Percentiles rank a stretch among this genome's conserved stretches.
These are phyloP conservation scores for Truncatella angustata DNA, from an alignment of 2,329 filamentous ascomycete species.

Conservation along the genomic window DNA sequence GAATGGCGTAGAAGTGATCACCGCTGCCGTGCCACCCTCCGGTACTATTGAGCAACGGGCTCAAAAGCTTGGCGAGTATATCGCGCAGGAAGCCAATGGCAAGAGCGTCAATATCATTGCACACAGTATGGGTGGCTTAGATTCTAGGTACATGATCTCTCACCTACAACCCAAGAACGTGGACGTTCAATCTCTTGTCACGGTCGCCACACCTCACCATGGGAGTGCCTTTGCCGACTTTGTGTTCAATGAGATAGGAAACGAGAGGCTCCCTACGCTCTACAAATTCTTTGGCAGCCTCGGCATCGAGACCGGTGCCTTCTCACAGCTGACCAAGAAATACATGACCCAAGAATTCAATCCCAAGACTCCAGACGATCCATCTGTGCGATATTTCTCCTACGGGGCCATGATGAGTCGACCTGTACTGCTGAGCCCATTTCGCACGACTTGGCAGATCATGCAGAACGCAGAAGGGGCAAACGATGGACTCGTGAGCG, in stretches of 20 bases:
- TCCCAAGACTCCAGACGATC: slow-evolving; percentile 50
- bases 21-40: slow-evolving; percentile 60
- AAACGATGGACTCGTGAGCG: slow-evolving; percentile 68
- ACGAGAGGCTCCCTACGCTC: slow-evolving; percentile 49
- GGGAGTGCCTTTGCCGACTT: slow-evolving; percentile 57
- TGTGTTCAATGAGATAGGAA: slow-evolving; percentile 45
- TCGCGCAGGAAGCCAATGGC: slow-evolving; percentile 43
- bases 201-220: slow-evolving; percentile 54
- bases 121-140: slow-evolving; percentile 67
- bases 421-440: slow-evolving; percentile 64
- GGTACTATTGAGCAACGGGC: slow-evolving; percentile 61
- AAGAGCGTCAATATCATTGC: slow-evolving; percentile 73
- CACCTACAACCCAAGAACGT: slow-evolving; percentile 46
- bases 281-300: slow-evolving; percentile 49
- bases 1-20: slow-evolving; percentile 55
- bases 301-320: slow-evolving; percentile 58
- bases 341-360: slow-evolving; percentile 63
- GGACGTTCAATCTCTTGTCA: slow-evolving; percentile 50
- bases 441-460: slow-evolving; percentile 51
- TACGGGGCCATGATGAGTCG: slow-evolving; percentile 53
- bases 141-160: slow-evolving; percentile 65
- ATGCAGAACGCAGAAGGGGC: slow-evolving; percentile 52
- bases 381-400: slow-evolving; percentile 57
- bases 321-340: slow-evolving; percentile 56
- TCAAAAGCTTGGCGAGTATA: slow-evolving; percentile 52